Evolutionary conservation across 768 basidiomycete species (phyloP).

Genomic region (Phaffia tasmanica): DNA sequence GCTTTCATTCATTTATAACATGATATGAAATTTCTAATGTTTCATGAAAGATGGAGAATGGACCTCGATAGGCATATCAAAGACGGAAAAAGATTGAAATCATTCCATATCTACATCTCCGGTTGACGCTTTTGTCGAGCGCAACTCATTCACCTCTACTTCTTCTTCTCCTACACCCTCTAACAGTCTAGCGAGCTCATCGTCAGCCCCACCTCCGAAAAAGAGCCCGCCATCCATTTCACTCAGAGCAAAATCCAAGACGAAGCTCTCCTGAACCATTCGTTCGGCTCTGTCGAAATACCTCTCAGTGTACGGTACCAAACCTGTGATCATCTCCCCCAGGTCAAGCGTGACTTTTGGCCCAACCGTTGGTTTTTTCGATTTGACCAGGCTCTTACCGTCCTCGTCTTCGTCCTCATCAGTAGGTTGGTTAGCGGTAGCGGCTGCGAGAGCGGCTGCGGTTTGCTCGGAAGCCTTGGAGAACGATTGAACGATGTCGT

Average conservation of each 20-base stretch:
- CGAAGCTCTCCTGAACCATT: constrained; percentile 86
- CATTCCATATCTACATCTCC: too few species aligned
- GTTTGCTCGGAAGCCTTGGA: constrained; percentile 29
- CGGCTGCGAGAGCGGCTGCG: constrained; percentile 20
- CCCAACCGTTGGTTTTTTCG: not conserved
- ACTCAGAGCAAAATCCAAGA: constrained; percentile 55
- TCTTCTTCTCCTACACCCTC: too few species aligned
- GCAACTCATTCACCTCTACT: too few species aligned
- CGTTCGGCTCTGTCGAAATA: constrained; percentile 76
- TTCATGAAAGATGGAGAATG: too few species aligned
- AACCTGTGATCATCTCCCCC: constrained; percentile 67
- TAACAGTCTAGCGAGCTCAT: not conserved
- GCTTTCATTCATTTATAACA: too few species aligned
- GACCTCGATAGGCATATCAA: too few species aligned
- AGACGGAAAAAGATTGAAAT: too few species aligned
- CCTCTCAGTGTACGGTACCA: constrained; percentile 89
- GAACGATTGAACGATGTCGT: constrained; percentile 63
- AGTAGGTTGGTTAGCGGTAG: not conserved
- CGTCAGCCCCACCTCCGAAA: constrained; percentile 6
- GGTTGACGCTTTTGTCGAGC: too few species aligned
- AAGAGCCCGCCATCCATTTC: constrained; percentile 27
- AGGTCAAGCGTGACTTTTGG: constrained; percentile 36
- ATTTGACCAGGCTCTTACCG: constrained; percentile 27
- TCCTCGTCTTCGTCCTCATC: constrained; percentile 19
- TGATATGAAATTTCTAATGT: too few species aligned